These are phyloP conservation scores for Closterium sp. DNA, from an alignment of 139 green algal genomes.

Conservation along the genomic window DNA sequence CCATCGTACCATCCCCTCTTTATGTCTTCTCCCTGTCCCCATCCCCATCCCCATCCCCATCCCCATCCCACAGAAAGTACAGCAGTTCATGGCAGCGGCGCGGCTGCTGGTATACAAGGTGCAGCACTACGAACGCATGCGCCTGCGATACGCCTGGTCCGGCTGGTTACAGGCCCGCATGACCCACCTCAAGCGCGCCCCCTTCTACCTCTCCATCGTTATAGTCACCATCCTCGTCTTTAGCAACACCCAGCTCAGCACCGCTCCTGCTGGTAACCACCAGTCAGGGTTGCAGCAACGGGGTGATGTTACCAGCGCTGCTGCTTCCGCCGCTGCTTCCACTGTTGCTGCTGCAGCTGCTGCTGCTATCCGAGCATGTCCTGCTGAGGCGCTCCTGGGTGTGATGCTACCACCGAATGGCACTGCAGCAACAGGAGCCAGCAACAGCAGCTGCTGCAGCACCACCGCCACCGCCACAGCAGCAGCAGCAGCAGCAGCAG, in stretches of 20 bases:
- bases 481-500: not conserved
- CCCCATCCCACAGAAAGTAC: slow-evolving; percentile 8
- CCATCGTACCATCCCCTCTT: not conserved
- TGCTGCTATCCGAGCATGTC: not conserved
- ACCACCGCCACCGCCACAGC: not conserved
- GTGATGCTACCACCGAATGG: not conserved
- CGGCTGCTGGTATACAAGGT: slow-evolving; percentile 7
- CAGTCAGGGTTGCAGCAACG: not conserved
- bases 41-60: not conserved
- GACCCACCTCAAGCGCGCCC: slow-evolving; percentile 11
- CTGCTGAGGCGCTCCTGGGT: not conserved
- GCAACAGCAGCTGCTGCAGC: not conserved
- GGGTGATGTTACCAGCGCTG: not conserved
- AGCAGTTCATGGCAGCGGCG: slow-evolving; percentile 30
- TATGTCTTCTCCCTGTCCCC: too few species aligned
- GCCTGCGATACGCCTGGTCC: not conserved
- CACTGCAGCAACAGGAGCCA: not conserved
- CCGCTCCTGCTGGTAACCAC: not conserved
- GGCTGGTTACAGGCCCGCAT: slow-evolving; percentile 1
- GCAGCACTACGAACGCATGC: slow-evolving; percentile 28
- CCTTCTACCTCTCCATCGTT: slow-evolving; percentile 27
- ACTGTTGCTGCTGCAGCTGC: not conserved
- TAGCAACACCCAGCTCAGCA: slow-evolving; percentile 14
- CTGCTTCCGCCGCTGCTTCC: not conserved
- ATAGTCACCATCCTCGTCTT: slow-evolving; percentile 29